phyloP scores from a whole-genome alignment of 345 rosid genomes.

The Lepidium sativum region DNA sequence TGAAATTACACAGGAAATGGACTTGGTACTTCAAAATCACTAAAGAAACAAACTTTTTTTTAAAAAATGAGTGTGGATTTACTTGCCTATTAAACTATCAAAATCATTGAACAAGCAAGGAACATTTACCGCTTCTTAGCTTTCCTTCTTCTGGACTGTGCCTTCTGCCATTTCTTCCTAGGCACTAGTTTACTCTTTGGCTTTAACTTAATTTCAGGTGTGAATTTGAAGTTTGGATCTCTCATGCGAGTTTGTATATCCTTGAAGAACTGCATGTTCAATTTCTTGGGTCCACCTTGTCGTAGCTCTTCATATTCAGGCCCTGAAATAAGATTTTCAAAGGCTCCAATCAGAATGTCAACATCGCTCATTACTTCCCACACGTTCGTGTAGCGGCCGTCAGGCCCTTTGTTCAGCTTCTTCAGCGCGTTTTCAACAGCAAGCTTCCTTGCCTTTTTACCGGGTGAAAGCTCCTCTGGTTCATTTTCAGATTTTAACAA shows the following conservation, averaged over 20 bases:
- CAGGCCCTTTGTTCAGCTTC: constrained; percentile 88
- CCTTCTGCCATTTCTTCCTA: constrained; percentile 83
- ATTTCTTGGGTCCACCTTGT: constrained; percentile 80
- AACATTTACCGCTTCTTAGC: constrained; percentile 58
- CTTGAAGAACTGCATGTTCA: constrained; percentile 90
- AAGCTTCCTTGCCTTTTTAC: constrained; percentile 82
- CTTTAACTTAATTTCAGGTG: constrained; percentile 79
- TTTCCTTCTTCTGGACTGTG: constrained; percentile 76
- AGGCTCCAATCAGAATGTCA: constrained; percentile 79
- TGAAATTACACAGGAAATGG: not conserved
- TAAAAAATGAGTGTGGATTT: not conserved
- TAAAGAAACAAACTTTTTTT: not conserved
- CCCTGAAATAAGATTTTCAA: constrained; percentile 82
- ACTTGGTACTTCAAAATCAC: constrained; percentile 3
- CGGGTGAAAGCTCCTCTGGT: constrained; percentile 82
- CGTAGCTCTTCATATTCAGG: constrained; percentile 95
- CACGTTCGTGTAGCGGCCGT: constrained; percentile 79
- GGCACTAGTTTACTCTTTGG: constrained; percentile 90
- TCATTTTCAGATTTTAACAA: constrained; percentile 66
- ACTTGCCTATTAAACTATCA: not conserved
- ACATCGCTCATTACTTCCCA: constrained; percentile 96
- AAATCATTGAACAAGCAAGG: not conserved
- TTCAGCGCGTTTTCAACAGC: constrained; percentile 92
- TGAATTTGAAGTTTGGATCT: constrained; percentile 80
- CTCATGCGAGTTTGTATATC: constrained; percentile 94